These are phyloP conservation scores for Fusarium hainanense DNA, from an alignment of 2,329 filamentous ascomycete genomes.

Conservation along the genomic window DNA sequence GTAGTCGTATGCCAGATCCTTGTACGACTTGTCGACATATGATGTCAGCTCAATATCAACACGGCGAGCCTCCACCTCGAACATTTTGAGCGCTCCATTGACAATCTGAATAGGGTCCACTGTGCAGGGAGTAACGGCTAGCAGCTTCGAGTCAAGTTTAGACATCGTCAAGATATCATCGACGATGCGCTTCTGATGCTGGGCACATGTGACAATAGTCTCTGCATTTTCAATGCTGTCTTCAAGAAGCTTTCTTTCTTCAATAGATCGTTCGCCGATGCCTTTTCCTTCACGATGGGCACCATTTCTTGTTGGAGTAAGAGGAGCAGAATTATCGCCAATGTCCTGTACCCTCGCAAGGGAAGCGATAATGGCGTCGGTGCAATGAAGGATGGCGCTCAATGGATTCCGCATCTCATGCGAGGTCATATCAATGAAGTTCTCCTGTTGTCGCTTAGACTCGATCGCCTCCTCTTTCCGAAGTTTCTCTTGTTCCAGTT, in stretches of 20 bases:
- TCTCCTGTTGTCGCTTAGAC: slow-evolving; percentile 76
- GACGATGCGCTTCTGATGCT: slow-evolving; percentile 84
- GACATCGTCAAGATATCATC: slow-evolving; percentile 79
- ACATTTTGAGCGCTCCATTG: slow-evolving; percentile 78
- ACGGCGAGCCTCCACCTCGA: slow-evolving; percentile 77
- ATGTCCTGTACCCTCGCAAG: slow-evolving; percentile 59
- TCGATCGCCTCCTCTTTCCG: slow-evolving; percentile 67
- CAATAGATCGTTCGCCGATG: slow-evolving; percentile 44
- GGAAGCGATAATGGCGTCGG: slow-evolving; percentile 73
- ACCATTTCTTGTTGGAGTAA: slow-evolving; percentile 40
- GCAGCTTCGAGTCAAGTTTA: slow-evolving; percentile 79
- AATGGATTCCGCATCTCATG: slow-evolving; percentile 81
- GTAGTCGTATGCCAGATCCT: slow-evolving; percentile 69
- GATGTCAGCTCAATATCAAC: slow-evolving; percentile 75
- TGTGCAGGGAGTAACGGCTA: slow-evolving; percentile 77
- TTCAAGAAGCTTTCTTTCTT: slow-evolving; percentile 60
- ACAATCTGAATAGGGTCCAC: slow-evolving; percentile 75
- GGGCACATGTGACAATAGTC: slow-evolving; percentile 80
- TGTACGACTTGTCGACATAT: slow-evolving; percentile 70
- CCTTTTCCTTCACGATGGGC: slow-evolving; percentile 7
- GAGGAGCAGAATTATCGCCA: slow-evolving; percentile 38
- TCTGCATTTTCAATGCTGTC: slow-evolving; percentile 78
- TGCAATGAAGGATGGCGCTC: slow-evolving; percentile 78
- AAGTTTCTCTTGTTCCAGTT: slow-evolving; percentile 61
- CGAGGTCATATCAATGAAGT: slow-evolving; percentile 81